Base-by-base conservation (phyloP, 345 rosid species). In the Raphanus raphanistrum region DNA sequence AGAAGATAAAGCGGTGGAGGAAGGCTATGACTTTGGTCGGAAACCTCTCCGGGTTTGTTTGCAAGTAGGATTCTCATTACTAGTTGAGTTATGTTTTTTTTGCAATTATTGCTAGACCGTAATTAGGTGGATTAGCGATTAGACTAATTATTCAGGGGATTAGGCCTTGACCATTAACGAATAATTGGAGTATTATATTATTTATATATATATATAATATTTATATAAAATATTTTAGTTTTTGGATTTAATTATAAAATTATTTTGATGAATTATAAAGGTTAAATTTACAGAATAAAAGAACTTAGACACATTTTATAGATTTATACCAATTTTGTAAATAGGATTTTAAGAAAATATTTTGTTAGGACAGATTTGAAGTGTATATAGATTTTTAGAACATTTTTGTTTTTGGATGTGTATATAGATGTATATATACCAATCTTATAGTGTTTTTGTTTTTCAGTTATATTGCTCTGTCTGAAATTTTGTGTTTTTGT, bases 1-100 rank as follows among this genome's bases (percentile, higher is more conserved):
- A 80, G 1, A 7, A 13, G 82, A 78, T 79, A 9, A 4, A 16
- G 3, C 4, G 52, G 59, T 88, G 92, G 92, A 83, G 79, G 17
- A 2, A 10, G 60, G 92, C 92, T 16, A 59, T 89, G 87, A 4
- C 1, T 0, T 72, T 55, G 60, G 87, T 84, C 3, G 90, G 85
- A 17, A 82, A 75, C 4, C 67, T 80, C 35, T 60, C 76, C 38
- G 92, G 92, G 6, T 81, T 21, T 76, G 73, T 76, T 35, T 65
- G 7, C 11, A 5, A 6, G 83, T 75, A 64, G 1, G 70, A 50
- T 8, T 58, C 9, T 4, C 21, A 27, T 52, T 52, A 50, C 55
- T 5, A 5, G 55, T 4, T 50, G 21, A n/a, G 55, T 45, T 45
- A 13, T 45, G 52, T 45, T 45, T 45, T 45, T 45, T 15, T 45